Evolutionary conservation across 2,329 filamentous ascomycete genomes (phyloP).

Genomic region (Trichoderma simmonsii): DNA sequence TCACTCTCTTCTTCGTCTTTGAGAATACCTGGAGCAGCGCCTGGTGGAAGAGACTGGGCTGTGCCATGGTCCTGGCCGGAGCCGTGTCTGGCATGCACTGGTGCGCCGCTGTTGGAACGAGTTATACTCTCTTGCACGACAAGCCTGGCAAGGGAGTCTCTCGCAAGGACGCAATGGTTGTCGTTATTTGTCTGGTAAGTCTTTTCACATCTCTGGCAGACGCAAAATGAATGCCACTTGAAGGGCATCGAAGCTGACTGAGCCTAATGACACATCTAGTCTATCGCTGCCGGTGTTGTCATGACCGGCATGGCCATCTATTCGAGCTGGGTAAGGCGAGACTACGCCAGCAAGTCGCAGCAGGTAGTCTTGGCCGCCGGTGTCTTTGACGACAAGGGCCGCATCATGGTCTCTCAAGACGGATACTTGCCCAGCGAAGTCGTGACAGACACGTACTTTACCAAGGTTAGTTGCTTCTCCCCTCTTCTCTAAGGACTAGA

Average conservation of each 20-base stretch:
- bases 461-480: background rate
- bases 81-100: constrained; percentile 55
- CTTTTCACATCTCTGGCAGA: background rate
- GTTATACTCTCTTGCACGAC: background rate
- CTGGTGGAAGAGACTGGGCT: constrained; percentile 69
- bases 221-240: background rate
- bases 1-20: constrained; percentile 74
- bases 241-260: background rate
- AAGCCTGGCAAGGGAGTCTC: background rate
- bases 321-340: background rate
- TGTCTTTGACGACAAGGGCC: background rate
- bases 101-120: background rate
- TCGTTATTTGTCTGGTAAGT: background rate
- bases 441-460: background rate
- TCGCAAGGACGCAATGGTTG: background rate
- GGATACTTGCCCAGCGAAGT: background rate
- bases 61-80: constrained; percentile 65
- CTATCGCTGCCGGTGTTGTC: background rate
- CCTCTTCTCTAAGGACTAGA: too few species aligned
- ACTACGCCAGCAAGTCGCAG: background rate
- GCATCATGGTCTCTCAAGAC: background rate
- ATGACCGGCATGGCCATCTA: background rate
- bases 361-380: background rate
- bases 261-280: background rate
- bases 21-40: constrained; percentile 71